A percentile compares a stretch with the other conserved stretches of the same genome.
Conservation (phyloP, 2,329 filamentous ascomycete species). For the Pseudogymnoascus sp. region DNA sequence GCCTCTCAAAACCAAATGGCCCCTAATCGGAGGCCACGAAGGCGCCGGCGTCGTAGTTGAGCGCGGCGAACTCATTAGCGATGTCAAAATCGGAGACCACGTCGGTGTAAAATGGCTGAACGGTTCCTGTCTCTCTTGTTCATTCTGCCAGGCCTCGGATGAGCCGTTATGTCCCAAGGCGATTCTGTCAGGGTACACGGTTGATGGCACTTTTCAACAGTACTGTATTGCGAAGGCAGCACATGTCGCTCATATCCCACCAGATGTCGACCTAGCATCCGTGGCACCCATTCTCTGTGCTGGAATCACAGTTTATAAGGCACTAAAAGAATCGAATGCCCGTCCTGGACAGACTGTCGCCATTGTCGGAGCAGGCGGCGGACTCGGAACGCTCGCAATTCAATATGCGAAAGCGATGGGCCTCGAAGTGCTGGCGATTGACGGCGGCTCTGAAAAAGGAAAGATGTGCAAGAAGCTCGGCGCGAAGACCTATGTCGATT, state of each 20-base stretch:
- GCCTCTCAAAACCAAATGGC: slow-evolving; percentile 74
- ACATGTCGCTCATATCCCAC: slow-evolving; percentile 74
- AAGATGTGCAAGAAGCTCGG: slow-evolving; percentile 63
- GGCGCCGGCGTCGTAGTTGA: slow-evolving; percentile 78
- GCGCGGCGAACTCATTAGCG: slow-evolving; percentile 64
- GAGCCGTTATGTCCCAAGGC: slow-evolving; percentile 75
- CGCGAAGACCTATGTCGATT: slow-evolving; percentile 70
- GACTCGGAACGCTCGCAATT: slow-evolving; percentile 67
- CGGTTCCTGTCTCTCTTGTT: slow-evolving; percentile 73
- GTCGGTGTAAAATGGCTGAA: slow-evolving; percentile 93
- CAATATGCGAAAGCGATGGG: slow-evolving; percentile 94
- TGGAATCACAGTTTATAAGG: slow-evolving; percentile 84
- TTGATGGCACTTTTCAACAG: slow-evolving; percentile 89
- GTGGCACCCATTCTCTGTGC: slow-evolving; percentile 76
- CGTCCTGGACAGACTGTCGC: slow-evolving; percentile 69
- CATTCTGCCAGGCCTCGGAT: slow-evolving; percentile 71
- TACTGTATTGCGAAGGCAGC: slow-evolving; percentile 82
- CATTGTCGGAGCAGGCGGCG: slow-evolving; percentile 79
- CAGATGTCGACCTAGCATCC: slow-evolving; percentile 65
- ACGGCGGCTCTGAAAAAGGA: slow-evolving; percentile 73
- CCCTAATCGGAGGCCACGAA: slow-evolving; percentile 74
- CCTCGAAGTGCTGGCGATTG: slow-evolving; percentile 69
- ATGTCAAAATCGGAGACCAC: slow-evolving; percentile 73
- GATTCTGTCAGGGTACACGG: slow-evolving; percentile 78
- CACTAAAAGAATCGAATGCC: slow-evolving; percentile 73